Evolutionary conservation across 495 filamentous ascomycete species (phyloP), one percentile per base, ranked within the genome.

Genomic region (Chlorociboria aeruginascens): DNA sequence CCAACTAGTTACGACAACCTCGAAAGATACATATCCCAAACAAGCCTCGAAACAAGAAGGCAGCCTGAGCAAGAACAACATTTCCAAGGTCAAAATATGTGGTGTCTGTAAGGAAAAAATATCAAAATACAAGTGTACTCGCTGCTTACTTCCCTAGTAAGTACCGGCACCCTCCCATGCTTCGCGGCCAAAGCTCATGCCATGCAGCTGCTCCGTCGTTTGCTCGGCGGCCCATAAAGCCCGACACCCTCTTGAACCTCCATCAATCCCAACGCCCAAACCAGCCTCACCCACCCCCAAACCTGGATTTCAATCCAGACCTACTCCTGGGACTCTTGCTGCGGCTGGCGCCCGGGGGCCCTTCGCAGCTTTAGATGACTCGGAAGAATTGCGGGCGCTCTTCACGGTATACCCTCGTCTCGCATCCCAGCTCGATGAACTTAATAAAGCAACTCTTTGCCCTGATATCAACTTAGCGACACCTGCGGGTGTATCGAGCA

Each of bases 161-260:
- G 68, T 57, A 39, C n/a, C 20, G 38, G 3, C 16, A 17, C 48
- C 32, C 51, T 52, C 36, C 33, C 14, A 36, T 6, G 33, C 17
- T n/a, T 32, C 14, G 1, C 31, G 47, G 29, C 8, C 16, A 14
- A 44, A 39, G n/a, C 51, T 40, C 30, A 51, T 16, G 12, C 16
- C 29, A 29, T 16, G n/a, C 46, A 88, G 83, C 57, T 88, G 83
- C 55, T 86, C 82, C 1, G 69, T 85, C 39, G 64, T 71, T 20
- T 88, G 83, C 62, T 82, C 74, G 47, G 77, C 74, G 52, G 62
- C 69, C 28, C 83, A 88, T 66, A 81, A 75, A 53, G 55, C 64
- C 30, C 69, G 56, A 48, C 64, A 72, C 49, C 46, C 51, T 34
- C 44, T 54, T 8, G 25, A 49, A 47, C 29, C 50, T 37, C 36